Evolutionary conservation across 2,329 filamentous ascomycete genomes (phyloP), one percentile per base, ranked within the genome.

Genomic region (Talaromyces sp.): DNA sequence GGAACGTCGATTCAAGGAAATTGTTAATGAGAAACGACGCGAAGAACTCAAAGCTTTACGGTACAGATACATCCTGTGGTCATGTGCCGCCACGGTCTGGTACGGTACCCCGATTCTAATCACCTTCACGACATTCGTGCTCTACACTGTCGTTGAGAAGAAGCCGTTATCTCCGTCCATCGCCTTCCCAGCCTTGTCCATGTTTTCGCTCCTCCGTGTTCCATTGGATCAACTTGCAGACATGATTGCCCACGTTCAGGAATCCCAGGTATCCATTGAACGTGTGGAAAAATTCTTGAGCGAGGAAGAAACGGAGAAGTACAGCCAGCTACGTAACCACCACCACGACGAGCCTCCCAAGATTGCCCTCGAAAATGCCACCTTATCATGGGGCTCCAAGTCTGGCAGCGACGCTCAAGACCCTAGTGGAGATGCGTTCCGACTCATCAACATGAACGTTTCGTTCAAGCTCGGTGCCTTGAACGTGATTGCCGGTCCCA

Each of bases 231-330:
- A 98, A 77, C 84, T 99, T 59, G 95, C 95, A 57, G 95, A 99
- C 75, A 99, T 99, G 95, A 89, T 98, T 71, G 95, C 95, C 11
- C 95, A 98, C 77, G 93, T 99, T 4, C 92, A 97, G 78, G 95
- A 99, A 77, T 91, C 93, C 27, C 96, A 96, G 78, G 93, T 99
- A 22, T 99, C 95, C 0, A 88, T 99, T 57, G 93, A 97, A 71
- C 93, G 95, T 81, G 91, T 99, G 8, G 93, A 99, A 71, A 90
- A 96, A 68, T 99, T 97, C 70, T 77, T 99, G 49, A 88, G 84
- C 61, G 95, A 99, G 73, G 92, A 95, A 8, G 95, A 99, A 78
- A 99, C 95, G 0, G 92, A 96, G 62, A 99, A 99, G 75, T 98
- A 97, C 72, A 81, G 85, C 42, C 95, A 98, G 72, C 83, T 99